Percentiles rank a stretch among this genome's conserved stretches.
Evolutionary conservation across 2,329 filamentous ascomycete species (phyloP).

Genomic region (Claviceps capensis): DNA sequence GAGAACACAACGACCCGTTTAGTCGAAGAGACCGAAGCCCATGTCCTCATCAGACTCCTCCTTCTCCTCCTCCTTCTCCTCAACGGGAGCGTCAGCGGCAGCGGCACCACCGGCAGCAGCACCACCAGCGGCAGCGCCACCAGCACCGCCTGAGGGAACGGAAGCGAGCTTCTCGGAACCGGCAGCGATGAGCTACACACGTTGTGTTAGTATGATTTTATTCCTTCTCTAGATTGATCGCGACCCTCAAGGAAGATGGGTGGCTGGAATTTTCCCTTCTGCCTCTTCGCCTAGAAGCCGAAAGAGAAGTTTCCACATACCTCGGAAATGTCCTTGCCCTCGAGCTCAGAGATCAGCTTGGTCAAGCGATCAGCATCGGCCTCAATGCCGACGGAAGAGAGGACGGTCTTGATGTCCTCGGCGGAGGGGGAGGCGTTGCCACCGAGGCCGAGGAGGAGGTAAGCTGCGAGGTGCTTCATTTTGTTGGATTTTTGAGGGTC

Average conservation of each 20-base stretch:
- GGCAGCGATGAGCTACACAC: conserved; percentile 67
- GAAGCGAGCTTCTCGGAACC: conserved; percentile 91
- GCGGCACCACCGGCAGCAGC: conserved; percentile 53
- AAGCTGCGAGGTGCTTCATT: conserved; percentile 99
- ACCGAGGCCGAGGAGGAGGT: conserved; percentile 89
- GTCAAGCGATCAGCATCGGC: conserved; percentile 76
- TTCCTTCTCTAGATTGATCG: neutral
- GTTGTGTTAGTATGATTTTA: conserved; percentile 9
- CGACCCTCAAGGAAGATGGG: too few species aligned
- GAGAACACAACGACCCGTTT: conserved; percentile 30
- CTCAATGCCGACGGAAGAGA: conserved; percentile 90
- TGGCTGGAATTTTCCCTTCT: too few species aligned
- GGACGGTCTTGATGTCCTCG: conserved; percentile 73
- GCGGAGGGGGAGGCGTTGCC: conserved; percentile 85
- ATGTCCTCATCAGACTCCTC: conserved; percentile 63
- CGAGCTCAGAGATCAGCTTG: conserved; percentile 77
- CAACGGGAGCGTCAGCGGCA: conserved; percentile 38
- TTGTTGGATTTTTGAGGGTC: conserved; percentile 30
- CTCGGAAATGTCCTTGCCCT: conserved; percentile 88
- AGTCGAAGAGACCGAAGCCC: conserved; percentile 67
- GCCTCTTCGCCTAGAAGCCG: neutral
- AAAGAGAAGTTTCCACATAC: conserved; percentile 36
- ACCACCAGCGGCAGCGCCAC: conserved; percentile 54
- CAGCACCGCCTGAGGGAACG: conserved; percentile 83
- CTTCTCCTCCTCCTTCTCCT: conserved; percentile 74